Percentiles rank a stretch among this genome's conserved stretches.
Conservation (phyloP, 2,329 filamentous ascomycete genomes). For the Colletotrichum sp. region DNA sequence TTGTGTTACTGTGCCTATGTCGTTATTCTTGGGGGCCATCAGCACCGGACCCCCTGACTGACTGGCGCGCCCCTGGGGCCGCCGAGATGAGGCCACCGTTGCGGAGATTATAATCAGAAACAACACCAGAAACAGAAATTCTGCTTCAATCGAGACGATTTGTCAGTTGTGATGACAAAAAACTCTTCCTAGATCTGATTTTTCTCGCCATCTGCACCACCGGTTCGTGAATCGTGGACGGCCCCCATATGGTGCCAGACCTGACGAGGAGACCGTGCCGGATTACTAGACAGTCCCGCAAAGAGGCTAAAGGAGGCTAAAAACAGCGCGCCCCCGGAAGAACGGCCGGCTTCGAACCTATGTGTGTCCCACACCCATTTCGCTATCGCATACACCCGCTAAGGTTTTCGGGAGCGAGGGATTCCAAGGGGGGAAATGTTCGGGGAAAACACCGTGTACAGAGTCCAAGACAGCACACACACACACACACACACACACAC, state of each 20-base stretch:
- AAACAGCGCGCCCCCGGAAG: background rate
- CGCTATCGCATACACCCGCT: background rate
- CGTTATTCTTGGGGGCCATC: background rate
- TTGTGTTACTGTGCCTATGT: background rate
- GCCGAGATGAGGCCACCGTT: background rate
- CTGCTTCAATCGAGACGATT: background rate
- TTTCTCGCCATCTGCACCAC: background rate
- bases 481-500: background rate
- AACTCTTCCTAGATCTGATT: background rate
- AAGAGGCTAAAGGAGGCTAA: background rate
- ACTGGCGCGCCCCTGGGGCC: background rate
- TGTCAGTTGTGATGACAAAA: background rate
- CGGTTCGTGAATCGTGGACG: background rate
- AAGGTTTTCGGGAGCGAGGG: background rate
- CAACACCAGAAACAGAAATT: background rate
- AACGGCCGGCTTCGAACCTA: background rate
- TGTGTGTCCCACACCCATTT: background rate
- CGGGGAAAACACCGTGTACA: background rate
- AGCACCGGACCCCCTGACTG: background rate
- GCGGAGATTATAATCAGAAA: background rate
- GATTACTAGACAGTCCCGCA: background rate
- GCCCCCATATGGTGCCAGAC: background rate
- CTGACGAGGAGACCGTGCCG: background rate
- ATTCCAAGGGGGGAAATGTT: background rate
- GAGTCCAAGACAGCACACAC: background rate